phyloP scores from a whole-genome alignment of 1,284 basidiomycete species.

The Phellopilus nigrolimitatus region DNA sequence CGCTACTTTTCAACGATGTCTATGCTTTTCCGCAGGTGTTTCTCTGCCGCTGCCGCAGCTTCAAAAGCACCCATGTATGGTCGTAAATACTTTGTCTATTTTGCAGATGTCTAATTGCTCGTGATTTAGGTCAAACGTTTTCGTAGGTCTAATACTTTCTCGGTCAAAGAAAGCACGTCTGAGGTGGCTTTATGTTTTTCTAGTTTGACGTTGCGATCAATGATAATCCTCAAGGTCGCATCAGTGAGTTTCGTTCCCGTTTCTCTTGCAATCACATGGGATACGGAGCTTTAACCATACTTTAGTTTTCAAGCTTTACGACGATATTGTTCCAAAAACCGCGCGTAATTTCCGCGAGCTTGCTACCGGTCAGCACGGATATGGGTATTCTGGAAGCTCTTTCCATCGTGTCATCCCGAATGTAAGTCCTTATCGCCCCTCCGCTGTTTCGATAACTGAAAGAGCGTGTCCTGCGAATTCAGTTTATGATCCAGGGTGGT shows the following conservation, averaged over 20 bases:
- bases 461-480: background rate
- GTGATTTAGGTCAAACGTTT: conserved; percentile 38
- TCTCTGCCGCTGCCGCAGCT: conserved; percentile 13
- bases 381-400: conserved; percentile 54
- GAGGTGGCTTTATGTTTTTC: background rate
- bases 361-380: conserved; percentile 71
- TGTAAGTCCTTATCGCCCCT: conserved; percentile 22
- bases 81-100: background rate
- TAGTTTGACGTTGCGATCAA: conserved; percentile 80
- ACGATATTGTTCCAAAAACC: conserved; percentile 67
- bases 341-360: conserved; percentile 89
- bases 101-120: background rate
- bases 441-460: background rate
- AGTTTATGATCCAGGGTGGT: conserved; percentile 63
- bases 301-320: conserved; percentile 77
- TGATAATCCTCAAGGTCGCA: conserved; percentile 52
- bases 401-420: conserved; percentile 82
- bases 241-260: conserved; percentile 46
- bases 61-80: conserved; percentile 7
- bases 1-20: conserved; percentile 12
- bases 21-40: conserved; percentile 17
- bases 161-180: background rate
- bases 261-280: background rate
- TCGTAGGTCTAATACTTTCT: conserved; percentile 29
- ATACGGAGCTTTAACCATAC: conserved; percentile 13